phyloP scores from a whole-genome alignment of 768 basidiomycete species.

The Leucosporidium scottii region DNA sequence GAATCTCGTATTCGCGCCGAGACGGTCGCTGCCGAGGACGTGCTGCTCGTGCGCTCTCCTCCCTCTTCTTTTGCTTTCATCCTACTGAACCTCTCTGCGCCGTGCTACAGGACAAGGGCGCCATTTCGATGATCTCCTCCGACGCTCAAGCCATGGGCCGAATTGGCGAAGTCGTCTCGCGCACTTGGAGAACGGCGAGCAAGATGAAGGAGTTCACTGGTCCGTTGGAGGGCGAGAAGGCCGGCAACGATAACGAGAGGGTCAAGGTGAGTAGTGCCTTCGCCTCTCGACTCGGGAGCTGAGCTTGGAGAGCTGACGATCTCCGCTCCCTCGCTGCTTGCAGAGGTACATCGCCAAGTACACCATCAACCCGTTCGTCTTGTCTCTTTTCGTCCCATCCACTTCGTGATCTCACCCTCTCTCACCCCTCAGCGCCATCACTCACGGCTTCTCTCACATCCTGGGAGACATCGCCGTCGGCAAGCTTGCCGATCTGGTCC shows the following conservation, averaged over 20 bases:
- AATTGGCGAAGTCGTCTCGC: slow-evolving; percentile 82
- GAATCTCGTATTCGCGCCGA: slow-evolving; percentile 95
- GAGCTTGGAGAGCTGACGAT: not conserved
- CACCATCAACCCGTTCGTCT: slow-evolving; percentile 70
- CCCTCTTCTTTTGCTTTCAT: not conserved
- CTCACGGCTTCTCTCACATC: slow-evolving; percentile 81
- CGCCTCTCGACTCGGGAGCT: not conserved
- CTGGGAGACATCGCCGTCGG: slow-evolving; percentile 78
- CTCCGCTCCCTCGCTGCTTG: not conserved
- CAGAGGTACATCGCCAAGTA: slow-evolving; percentile 78
- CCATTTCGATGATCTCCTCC: slow-evolving; percentile 92
- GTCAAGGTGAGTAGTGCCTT: slow-evolving; percentile 58
- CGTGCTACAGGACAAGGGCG: slow-evolving; percentile 49
- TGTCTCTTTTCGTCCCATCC: slow-evolving; percentile 50
- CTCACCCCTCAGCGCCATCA: slow-evolving; percentile 61
- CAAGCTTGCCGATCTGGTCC: slow-evolving; percentile 82
- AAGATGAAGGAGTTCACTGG: slow-evolving; percentile 81
- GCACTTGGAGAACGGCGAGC: slow-evolving; percentile 95
- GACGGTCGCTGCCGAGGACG: slow-evolving; percentile 95
- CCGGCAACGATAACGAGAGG: slow-evolving; percentile 70
- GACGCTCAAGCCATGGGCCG: slow-evolving; percentile 97
- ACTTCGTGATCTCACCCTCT: not conserved
- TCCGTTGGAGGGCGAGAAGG: slow-evolving; percentile 56
- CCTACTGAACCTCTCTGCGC: too few species aligned
- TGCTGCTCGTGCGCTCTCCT: slow-evolving; percentile 39